Percentiles rank a stretch among this genome's conserved stretches.
These are phyloP conservation scores for Candida xiaguanensis DNA, from an alignment of 805 yeast genomes.

Conservation along the genomic window DNA sequence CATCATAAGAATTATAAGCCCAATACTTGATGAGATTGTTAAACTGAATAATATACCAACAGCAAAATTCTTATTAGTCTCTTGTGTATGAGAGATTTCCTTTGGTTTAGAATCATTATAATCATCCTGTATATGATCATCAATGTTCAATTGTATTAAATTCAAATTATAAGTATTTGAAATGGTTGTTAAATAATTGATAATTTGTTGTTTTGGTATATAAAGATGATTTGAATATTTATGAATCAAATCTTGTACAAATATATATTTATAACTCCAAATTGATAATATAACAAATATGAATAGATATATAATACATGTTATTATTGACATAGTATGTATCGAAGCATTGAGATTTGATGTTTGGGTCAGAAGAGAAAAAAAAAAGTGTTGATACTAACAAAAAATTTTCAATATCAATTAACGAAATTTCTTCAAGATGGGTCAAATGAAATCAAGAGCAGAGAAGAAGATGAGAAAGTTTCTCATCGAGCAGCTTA, in stretches of 20 bases:
- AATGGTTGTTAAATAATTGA: slow-evolving; percentile 15
- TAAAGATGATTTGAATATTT: slow-evolving; percentile 11
- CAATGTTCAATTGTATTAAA: slow-evolving; percentile 7
- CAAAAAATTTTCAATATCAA: slow-evolving; percentile 6
- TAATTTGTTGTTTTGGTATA: slow-evolving; percentile 21
- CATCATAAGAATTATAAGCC: slow-evolving; percentile 31
- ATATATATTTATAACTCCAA: slow-evolving; percentile 11
- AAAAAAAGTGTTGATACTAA: slow-evolving; percentile 3
- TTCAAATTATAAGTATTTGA: slow-evolving; percentile 14
- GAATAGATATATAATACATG: slow-evolving; percentile 6
- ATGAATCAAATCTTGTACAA: slow-evolving; percentile 14
- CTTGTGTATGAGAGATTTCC: neutral
- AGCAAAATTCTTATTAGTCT: slow-evolving; percentile 10
- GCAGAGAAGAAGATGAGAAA: slow-evolving; percentile 46
- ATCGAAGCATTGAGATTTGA: neutral
- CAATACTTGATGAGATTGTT: slow-evolving; percentile 27
- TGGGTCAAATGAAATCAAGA: slow-evolving; percentile 22
- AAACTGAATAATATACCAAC: slow-evolving; percentile 27
- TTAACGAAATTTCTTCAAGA: neutral
- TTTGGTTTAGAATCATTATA: neutral
- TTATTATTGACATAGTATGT: slow-evolving; percentile 5
- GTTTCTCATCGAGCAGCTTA: slow-evolving; percentile 42
- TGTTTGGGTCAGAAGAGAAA: slow-evolving; percentile 5
- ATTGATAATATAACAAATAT: slow-evolving; percentile 5
- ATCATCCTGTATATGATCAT: slow-evolving; percentile 8